phyloP scores from a whole-genome alignment of 1,139 yeast species.

The Hansenula lynferdii region DNA sequence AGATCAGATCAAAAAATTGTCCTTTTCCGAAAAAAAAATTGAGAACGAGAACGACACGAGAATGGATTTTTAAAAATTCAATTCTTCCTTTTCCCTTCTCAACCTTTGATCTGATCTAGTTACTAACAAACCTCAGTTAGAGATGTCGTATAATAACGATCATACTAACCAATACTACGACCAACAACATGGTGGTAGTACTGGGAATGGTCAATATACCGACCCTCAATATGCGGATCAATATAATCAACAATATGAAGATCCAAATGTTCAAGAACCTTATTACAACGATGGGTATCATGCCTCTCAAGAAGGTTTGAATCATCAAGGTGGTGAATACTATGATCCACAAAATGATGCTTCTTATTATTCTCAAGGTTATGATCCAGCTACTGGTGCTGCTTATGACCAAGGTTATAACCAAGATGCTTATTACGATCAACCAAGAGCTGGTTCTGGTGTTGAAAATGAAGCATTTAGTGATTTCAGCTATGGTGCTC shows the following conservation, averaged over 20 bases:
- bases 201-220: slow-evolving; percentile 8
- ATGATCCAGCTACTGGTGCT: slow-evolving; percentile 16
- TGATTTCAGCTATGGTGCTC: slow-evolving; percentile 64
- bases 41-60: neutral
- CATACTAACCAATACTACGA: slow-evolving; percentile 27
- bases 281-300: slow-evolving; percentile 25
- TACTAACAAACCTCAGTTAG: slow-evolving; percentile 8
- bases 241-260: slow-evolving; percentile 23
- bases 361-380: slow-evolving; percentile 24
- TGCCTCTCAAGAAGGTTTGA: slow-evolving; percentile 23
- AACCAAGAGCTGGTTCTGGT: slow-evolving; percentile 43
- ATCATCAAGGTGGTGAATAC: slow-evolving; percentile 23
- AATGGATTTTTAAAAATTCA: neutral
- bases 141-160: slow-evolving; percentile 8
- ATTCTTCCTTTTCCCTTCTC: neutral
- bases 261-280: slow-evolving; percentile 24
- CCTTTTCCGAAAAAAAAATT: neutral
- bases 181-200: slow-evolving; percentile 16
- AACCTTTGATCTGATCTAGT: neutral
- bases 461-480: slow-evolving; percentile 59
- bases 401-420: slow-evolving; percentile 41
- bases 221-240: slow-evolving; percentile 21
- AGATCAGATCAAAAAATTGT: neutral
- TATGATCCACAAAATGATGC: slow-evolving; percentile 27
- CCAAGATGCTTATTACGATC: slow-evolving; percentile 45